Base-by-base conservation (phyloP, 192 early-diverging fungal species). In the Coemansia nantahalensis region DNA sequence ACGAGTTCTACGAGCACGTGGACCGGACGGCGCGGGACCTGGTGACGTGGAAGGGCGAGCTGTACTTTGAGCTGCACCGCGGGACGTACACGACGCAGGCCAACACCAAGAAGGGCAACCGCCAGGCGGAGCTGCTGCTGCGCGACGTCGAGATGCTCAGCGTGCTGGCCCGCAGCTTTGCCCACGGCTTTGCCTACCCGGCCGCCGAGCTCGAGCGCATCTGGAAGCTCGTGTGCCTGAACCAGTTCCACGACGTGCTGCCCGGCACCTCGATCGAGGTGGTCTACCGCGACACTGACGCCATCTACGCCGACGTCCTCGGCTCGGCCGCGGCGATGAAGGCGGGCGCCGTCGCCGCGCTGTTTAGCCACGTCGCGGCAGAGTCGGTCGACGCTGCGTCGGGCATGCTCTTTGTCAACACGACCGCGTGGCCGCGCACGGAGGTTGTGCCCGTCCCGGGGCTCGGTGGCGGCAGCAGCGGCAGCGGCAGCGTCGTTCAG, bases 161-260 rank as follows among this genome's bases (percentile, higher is more conserved):
- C 10, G 71, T 84, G 0, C 35, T 90, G 7, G 75, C 77, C 8
- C 43, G 42, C 34, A 36, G 15, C 19, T 32, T 26, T 42, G 60
- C 56, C 2, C 16, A 24, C 4, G 44, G 34, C 15, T 68, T 65
- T 40, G 78, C 56, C 19, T 91, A 98, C 52, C 92, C 92, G 6
- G 83, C 87, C 32, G 65, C 59, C 0, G 84, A 89, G 41, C 52
- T 99, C 2, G 87, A 89, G 32, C 68, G 83, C 1, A 62, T 93
- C 35, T 99, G 97, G 97, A 92, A 96, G 64, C 65, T 86, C 39
- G 62, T 94, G 11, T 82, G 92, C 17, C 78, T 99, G 24, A 93
- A 90, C 59, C 97, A 99, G 82, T 99, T 99, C 63, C 97, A 99
- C 56, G 95, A 98, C 70, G 90, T 97, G 4, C 77, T 99, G 37